Evolutionary conservation across 805 yeast genomes (phyloP), one percentile per base, ranked within the genome.

Genomic region (Candida chauliodis): DNA sequence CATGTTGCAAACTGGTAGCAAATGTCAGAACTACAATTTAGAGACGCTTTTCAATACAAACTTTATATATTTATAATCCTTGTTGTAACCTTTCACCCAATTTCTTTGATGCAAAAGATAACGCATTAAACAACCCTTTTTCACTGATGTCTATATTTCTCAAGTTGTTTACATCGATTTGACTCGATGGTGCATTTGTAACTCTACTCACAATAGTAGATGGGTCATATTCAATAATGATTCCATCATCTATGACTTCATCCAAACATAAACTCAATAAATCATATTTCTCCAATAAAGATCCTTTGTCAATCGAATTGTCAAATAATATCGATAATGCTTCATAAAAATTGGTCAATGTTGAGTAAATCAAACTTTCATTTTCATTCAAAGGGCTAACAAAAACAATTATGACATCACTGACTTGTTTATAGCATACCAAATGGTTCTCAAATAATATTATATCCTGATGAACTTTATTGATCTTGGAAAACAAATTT

Each of bases 211-310:
- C 90, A 50, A 93, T 85, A 29, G 86, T 79, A 24, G 83, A 78
- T 4, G 95, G 80, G 53, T 93, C 97, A 19, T 89, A 83, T 60
- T 93, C 97, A 49, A 93, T 73, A 40, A 93, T 79, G 46, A 93
- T 79, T 28, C 98, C 99, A 56, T 90, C 95, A 57, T 93, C 99
- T 35, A 93, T 71, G 8, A 95, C 75, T 63, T 93, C 98, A 60
- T 93, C 99, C 30, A 90, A 76, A 3, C 95, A 86, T 58, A 93
- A 73, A 30, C 87, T 71, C 26, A 89, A 83, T 71, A 86, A 72
- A 61, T 93, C 99, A 57, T 83, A 93, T 57, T 82, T 78, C 47
- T 86, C 95, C 51, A 81, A 75, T 32, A 91, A 66, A 3, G 90
- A 76, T 48, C 80, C 73, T 58, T 81, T 86, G 61, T 93, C 98